Evolutionary conservation across 73 alveolate species (phyloP), one percentile per base, ranked within the genome.

Genomic region (Halteria grandinella): DNA sequence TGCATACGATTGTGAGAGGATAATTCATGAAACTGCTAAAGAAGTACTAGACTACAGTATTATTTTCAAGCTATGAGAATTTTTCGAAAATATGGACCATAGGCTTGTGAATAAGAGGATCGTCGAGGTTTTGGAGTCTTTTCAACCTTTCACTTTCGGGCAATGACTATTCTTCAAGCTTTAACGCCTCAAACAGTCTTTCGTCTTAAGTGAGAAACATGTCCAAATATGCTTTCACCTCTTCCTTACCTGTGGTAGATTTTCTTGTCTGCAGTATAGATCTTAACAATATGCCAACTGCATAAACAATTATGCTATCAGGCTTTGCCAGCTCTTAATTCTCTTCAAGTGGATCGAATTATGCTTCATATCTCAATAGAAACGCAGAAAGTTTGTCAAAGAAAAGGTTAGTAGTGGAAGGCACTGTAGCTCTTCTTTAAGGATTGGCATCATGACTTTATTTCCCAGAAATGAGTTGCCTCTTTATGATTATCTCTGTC

Each of bases 101-200:
- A 7, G 63, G 63, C 39, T 66, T 66, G 34, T 66, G 43, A 28
- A 20, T 66, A 15, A 47, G 32, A 47, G 80, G 69, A 44, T 44
- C 63, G 2, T 66, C 55, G 3, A 48, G 31, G 7, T 21, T 39
- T 39, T 36, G 5, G 23, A 18, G 24, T 39, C 31, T 6, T 12
- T 31, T 7, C 25, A 4, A 18, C 5, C 8, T 27, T 44, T 1
- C 1, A 14, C 50, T 43, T 23, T 25, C 12, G 20, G 29, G 10
- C 49, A 18, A 12, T 60, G 18, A 20, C 20, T 29, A 15, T 8
- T 17, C n/a, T 57, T 57, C 74, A 3, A 17, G 47, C 36, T 57
- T 5, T 10, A 57, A 8, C 8, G 36, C 51, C 20, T 33, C 23
- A 4, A 27, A 45, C 17, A 8, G 28, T 44, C 6, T 24, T 1